phyloP scores from a whole-genome alignment of 176 grass and related monocot species.

The Themeda triandra region DNA sequence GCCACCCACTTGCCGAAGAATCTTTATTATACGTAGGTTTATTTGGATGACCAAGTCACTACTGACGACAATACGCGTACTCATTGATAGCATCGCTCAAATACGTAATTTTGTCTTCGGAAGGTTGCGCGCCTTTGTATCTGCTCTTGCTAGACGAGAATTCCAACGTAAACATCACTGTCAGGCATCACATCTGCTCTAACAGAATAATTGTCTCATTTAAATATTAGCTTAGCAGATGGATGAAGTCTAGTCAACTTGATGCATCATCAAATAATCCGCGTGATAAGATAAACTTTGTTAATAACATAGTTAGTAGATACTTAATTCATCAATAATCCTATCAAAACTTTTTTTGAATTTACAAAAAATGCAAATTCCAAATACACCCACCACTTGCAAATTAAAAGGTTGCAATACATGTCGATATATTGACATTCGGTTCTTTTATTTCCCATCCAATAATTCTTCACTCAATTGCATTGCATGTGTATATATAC shows the following conservation, averaged over 20 bases:
- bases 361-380: neutral
- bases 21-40: neutral
- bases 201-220: neutral
- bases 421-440: too few species aligned
- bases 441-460: too few species aligned
- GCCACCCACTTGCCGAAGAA: too few species aligned
- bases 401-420: neutral
- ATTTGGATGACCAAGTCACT: too few species aligned
- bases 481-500: neutral
- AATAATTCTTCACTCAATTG: neutral
- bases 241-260: neutral
- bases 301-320: neutral
- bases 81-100: neutral
- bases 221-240: neutral
- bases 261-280: neutral
- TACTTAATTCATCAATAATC: neutral
- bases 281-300: neutral
- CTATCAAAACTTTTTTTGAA: neutral
- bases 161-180: neutral
- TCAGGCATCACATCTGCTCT: neutral
- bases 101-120: neutral
- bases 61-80: neutral
- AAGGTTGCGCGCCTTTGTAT: neutral
- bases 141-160: neutral
- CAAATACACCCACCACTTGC: neutral